These are phyloP conservation scores for Leavenworthia alabamica DNA, from an alignment of 345 rosid genomes.

Conservation along the genomic window DNA sequence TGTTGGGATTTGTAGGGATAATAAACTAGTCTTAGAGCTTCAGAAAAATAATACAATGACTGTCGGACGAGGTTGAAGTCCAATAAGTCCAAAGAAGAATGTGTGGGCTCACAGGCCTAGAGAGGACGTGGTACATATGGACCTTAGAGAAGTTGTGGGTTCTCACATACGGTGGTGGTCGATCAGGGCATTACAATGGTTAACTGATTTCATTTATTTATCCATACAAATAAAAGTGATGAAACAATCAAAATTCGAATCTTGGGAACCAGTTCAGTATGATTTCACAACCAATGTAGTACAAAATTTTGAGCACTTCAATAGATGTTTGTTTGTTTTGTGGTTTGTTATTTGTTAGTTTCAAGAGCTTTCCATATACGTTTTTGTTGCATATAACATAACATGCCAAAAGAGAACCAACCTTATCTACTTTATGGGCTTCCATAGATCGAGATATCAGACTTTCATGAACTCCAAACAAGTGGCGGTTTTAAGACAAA, in stretches of 20 bases:
- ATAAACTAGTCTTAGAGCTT: no score
- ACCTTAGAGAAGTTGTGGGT: no score
- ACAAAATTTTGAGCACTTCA: background rate
- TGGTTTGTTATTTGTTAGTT: background rate
- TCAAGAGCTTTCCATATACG: background rate
- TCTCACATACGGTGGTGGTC: no score
- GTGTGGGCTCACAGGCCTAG: no score
- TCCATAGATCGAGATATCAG: background rate
- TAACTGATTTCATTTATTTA: background rate
- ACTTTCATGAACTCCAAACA: background rate
- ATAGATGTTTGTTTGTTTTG: background rate
- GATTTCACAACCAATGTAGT: background rate
- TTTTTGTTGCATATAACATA: background rate
- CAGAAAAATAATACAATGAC: no score
- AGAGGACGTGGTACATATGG: no score
- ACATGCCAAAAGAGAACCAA: background rate
- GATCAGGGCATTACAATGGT: no score
- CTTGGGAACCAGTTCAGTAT: background rate
- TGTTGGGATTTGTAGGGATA: no score
- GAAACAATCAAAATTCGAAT: background rate
- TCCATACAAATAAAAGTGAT: background rate
- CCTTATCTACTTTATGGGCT: background rate
- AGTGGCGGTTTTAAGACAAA: background rate
- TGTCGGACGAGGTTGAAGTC: no score
- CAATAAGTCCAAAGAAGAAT: no score